Base-by-base conservation (phyloP, 1,139 yeast genomes). In the Geotrichum cucujoidarum region DNA sequence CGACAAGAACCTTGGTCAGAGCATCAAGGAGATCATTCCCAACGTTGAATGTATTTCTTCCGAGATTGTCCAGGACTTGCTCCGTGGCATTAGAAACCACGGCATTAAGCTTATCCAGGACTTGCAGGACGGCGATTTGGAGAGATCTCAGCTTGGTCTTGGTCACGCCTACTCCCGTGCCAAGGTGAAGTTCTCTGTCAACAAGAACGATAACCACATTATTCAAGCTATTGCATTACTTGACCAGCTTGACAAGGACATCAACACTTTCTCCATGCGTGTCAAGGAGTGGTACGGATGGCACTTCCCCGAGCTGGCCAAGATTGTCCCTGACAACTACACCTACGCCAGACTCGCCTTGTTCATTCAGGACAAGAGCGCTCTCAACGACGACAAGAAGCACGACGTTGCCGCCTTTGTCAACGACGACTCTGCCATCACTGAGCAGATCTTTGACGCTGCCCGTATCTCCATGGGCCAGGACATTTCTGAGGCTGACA, bases 251-350 rank as follows among this genome's bases (percentile, higher is more conserved):
- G 98, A 92, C 74, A 92, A 92, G 74, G 98, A 94, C 68, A 78
- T 92, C 63, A 92, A 92, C 75, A 94, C 97, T 46, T 92, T 87
- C 64, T 92, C 97, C 59, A 92, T 92, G 99, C 83, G 99, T 75
- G 68, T 72, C 67, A 90, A 90, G 75, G 99, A 92, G 75, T 92
- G 99, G 99, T 92, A 94, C 73, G 97, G 98, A 57, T 92, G 99
- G 99, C 99, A 92, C 70, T 94, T 92, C 81, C 99, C 99, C 38
- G 99, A 92, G 73, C 80, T 92, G 79, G 96, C 96, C 64, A 92
- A 92, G 77, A 88, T 92, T 67, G 89, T 90, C 60, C 81, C 87
- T 60, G 98, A 92, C 71, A 90, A 95, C 59, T 94, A 87, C 64
- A 95, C 95, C 48, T 90, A 81, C 68, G 69, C 72, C 38, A 54